Conservation (phyloP, 163 green algal genomes). For the Coccomyxa subellipsoidea region DNA sequence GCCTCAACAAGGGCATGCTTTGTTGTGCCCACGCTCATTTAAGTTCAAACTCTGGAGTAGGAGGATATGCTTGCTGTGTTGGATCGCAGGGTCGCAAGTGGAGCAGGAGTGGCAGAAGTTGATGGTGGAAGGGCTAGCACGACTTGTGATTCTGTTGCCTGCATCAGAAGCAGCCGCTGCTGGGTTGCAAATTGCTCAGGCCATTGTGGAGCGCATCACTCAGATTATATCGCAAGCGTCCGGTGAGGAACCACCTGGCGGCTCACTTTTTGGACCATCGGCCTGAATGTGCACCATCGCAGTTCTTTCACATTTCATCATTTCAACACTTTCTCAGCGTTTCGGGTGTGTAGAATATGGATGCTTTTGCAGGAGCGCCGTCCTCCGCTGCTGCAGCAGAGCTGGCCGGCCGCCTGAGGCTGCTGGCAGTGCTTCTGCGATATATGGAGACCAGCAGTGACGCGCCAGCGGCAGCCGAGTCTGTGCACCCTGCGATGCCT, state of each 20-base stretch:
- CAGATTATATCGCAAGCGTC: background rate
- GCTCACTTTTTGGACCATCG: background rate
- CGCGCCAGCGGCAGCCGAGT: background rate
- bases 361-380: background rate
- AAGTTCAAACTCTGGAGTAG: background rate
- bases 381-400: background rate
- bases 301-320: no score
- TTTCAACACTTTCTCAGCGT: no score
- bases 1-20: background rate
- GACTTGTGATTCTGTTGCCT: background rate
- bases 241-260: background rate
- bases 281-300: no score
- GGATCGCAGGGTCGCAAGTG: background rate
- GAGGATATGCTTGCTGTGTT: background rate
- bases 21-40: background rate
- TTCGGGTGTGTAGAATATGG: no score
- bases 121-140: background rate
- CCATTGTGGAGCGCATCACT: background rate
- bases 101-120: background rate
- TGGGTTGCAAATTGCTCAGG: background rate
- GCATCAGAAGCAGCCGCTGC: slow-evolving; percentile 1
- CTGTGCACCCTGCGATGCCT: background rate
- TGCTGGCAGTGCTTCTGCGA: background rate
- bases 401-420: background rate
- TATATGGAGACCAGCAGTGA: background rate